Evolutionary conservation across 495 filamentous ascomycete genomes (phyloP).

Genomic region (Aspergillus baeticus): DNA sequence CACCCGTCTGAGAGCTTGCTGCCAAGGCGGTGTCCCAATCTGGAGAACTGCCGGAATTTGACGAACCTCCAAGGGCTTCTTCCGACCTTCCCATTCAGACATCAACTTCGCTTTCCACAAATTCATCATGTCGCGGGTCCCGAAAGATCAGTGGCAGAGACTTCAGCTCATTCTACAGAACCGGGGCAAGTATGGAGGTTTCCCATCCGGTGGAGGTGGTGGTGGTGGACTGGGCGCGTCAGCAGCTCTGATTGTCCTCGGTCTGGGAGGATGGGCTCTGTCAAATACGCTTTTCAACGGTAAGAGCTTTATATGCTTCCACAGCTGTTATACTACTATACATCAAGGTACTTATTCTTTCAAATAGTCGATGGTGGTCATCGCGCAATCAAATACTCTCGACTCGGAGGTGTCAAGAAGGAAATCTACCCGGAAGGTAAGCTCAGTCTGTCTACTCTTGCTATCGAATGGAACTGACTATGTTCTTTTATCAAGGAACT

Average conservation of each 20-base stretch:
- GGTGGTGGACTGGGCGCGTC: constrained; percentile 39
- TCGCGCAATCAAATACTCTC: constrained; percentile 96
- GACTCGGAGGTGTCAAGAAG: constrained; percentile 89
- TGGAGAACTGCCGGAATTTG: constrained; percentile 19
- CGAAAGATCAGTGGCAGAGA: constrained; percentile 62
- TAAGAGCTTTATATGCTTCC: constrained; percentile 24
- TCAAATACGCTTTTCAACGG: constrained; percentile 96
- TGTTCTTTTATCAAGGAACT: constrained; percentile 61
- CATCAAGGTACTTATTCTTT: not conserved
- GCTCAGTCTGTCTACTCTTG: constrained; percentile 10
- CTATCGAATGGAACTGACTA: constrained; percentile 17
- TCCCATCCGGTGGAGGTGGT: constrained; percentile 49
- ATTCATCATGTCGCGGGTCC: constrained; percentile 54
- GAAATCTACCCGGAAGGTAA: constrained; percentile 96
- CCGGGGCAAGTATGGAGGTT: constrained; percentile 40
- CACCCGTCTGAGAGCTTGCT: not conserved
- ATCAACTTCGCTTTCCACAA: constrained; percentile 18
- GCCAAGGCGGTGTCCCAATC: constrained; percentile 24
- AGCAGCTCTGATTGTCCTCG: constrained; percentile 58
- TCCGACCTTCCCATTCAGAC: constrained; percentile 14
- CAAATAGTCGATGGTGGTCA: constrained; percentile 90
- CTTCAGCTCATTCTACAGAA: constrained; percentile 62
- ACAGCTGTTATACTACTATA: not conserved
- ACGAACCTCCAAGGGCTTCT: constrained; percentile 19
- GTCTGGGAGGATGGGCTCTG: constrained; percentile 60